Evolutionary conservation across 2,329 filamentous ascomycete species (phyloP).

Genomic region (Alternaria brassicicola): DNA sequence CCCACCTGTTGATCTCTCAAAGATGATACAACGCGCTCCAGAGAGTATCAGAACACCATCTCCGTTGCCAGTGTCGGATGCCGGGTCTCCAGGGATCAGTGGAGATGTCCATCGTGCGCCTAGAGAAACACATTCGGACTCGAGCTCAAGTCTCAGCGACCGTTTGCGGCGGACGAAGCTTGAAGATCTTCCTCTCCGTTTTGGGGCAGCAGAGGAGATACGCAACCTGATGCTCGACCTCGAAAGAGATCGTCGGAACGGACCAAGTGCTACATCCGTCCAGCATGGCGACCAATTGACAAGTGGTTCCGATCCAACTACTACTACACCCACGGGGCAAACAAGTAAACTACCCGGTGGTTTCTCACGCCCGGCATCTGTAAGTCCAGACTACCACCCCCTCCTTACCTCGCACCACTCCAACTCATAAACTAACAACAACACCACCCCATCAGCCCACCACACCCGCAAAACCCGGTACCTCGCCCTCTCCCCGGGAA

Average conservation of each 20-base stretch:
- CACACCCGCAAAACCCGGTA: neutral
- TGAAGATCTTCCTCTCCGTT: conserved; percentile 4
- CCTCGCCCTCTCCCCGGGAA: neutral
- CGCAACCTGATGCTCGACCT: conserved; percentile 2
- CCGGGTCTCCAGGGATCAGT: neutral
- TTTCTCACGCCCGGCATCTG: neutral
- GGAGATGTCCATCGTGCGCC: no score
- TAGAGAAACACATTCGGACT: neutral
- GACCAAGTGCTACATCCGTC: neutral
- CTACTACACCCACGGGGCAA: no score
- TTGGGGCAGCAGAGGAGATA: conserved; percentile 3
- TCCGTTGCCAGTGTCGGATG: neutral
- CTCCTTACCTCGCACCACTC: no score
- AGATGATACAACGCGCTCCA: neutral
- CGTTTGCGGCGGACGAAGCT: neutral
- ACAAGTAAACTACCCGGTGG: neutral
- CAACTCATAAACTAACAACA: neutral
- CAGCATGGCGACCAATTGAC: neutral
- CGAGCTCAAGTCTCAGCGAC: conserved; percentile 3
- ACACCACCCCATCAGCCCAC: neutral
- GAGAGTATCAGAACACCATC: neutral
- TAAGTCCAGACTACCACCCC: neutral
- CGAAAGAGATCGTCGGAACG: neutral
- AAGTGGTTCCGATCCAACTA: neutral
- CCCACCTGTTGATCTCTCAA: neutral